A percentile compares a stretch with the other conserved stretches of the same genome.
These are phyloP conservation scores for Tephrocybe sp. DNA, from an alignment of 768 basidiomycete species.

Conservation along the genomic window DNA sequence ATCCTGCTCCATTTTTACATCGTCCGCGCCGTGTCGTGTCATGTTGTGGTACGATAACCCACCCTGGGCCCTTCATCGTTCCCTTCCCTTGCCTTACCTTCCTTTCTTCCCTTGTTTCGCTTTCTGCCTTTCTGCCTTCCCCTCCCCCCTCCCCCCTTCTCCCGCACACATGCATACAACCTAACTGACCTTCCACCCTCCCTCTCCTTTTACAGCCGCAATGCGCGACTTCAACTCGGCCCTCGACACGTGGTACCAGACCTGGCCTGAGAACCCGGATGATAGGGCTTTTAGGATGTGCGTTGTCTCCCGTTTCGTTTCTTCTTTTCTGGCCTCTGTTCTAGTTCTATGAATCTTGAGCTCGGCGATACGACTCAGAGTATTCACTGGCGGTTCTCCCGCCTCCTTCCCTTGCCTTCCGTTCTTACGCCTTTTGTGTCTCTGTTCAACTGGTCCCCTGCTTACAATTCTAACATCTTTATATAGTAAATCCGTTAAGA, in stretches of 20 bases:
- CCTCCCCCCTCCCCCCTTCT: background rate
- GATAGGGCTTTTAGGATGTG: slow-evolving; percentile 72
- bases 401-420: no score
- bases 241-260: slow-evolving; percentile 61
- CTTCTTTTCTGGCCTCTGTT: slow-evolving; percentile 7
- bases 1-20: no score
- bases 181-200: background rate
- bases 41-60: no score
- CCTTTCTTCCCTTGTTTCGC: background rate
- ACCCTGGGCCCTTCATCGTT: no score
- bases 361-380: no score
- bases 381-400: no score
- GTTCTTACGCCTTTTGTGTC: no score
- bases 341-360: background rate
- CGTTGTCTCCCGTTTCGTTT: slow-evolving; percentile 22
- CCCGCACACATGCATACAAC: background rate
- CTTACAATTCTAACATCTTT: no score
- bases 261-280: slow-evolving; percentile 62
- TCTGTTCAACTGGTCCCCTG: no score
- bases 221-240: slow-evolving; percentile 67
- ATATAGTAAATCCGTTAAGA: background rate
- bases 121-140: background rate
- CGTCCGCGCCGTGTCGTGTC: no score
- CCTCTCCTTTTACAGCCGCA: slow-evolving; percentile 34
- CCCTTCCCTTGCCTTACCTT: no score